These are phyloP conservation scores for Solanum paucissectum DNA, from an alignment of 257 asterid species.

Conservation along the genomic window DNA sequence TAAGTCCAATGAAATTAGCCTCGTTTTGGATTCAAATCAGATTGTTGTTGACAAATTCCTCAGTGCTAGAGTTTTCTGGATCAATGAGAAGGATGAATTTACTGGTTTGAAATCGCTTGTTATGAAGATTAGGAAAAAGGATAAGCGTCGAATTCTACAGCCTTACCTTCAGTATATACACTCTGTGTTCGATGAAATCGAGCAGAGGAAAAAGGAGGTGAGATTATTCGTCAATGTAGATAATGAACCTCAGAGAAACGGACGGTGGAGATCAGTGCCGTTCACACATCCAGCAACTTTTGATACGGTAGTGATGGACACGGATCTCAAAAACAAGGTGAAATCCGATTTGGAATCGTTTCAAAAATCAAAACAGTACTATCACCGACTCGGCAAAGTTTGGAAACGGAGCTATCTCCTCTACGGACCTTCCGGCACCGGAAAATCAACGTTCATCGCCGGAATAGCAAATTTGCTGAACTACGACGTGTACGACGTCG, in stretches of 20 bases:
- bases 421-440: slow-evolving; percentile 80
- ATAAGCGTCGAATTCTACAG: slow-evolving; percentile 57
- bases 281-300: slow-evolving; percentile 81
- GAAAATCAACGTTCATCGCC: slow-evolving; percentile 70
- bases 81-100: slow-evolving; percentile 20
- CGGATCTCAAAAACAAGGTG: slow-evolving; percentile 68
- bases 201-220: slow-evolving; percentile 58
- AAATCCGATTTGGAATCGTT: slow-evolving; percentile 68
- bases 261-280: slow-evolving; percentile 68
- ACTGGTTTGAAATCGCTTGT: slow-evolving; percentile 31
- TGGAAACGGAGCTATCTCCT: slow-evolving; percentile 86
- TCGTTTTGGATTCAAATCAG: slow-evolving; percentile 53
- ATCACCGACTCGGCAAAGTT: slow-evolving; percentile 76
- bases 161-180: slow-evolving; percentile 68
- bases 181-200: slow-evolving; percentile 56
- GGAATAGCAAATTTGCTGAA: slow-evolving; percentile 63
- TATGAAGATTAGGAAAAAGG: slow-evolving; percentile 52
- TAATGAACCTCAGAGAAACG: slow-evolving; percentile 32
- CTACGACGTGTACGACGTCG: slow-evolving; percentile 72
- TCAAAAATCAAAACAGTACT: slow-evolving; percentile 62
- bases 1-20: slow-evolving; percentile 54
- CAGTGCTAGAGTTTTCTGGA: slow-evolving; percentile 68
- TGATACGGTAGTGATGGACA: slow-evolving; percentile 77
- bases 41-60: slow-evolving; percentile 49
- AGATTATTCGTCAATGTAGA: slow-evolving; percentile 50